phyloP scores from a whole-genome alignment of 176 grass and related monocot species.

The Carex littledalei region DNA sequence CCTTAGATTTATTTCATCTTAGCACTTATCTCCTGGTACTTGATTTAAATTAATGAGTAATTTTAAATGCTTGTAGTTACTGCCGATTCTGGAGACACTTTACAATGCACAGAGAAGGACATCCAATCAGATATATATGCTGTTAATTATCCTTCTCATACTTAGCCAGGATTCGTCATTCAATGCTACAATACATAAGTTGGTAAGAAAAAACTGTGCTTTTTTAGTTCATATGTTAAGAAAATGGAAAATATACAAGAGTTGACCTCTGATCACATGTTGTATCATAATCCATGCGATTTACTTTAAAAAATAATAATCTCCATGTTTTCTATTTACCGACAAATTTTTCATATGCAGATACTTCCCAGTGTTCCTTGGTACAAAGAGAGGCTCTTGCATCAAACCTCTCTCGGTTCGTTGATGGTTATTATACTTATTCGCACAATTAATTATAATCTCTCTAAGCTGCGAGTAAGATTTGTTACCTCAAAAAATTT shows the following conservation, averaged over 20 bases:
- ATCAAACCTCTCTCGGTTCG: constrained; percentile 86
- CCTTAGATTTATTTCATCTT: constrained; percentile 6
- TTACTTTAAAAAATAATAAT: background rate
- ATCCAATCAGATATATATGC: constrained; percentile 98
- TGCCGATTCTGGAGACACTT: constrained; percentile 94
- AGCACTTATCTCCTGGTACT: background rate
- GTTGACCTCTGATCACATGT: background rate
- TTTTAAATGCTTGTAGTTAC: constrained; percentile 41
- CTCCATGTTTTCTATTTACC: background rate
- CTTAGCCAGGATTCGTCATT: constrained; percentile 99
- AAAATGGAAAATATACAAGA: background rate
- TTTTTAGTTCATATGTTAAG: constrained; percentile 16
- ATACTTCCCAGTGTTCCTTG: constrained; percentile 84
- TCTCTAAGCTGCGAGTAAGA: constrained; percentile 90
- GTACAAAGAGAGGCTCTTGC: constrained; percentile 95
- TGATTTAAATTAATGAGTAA: constrained; percentile 13
- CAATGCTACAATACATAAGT: constrained; percentile 92
- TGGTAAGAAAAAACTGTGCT: constrained; percentile 44
- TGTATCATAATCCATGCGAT: background rate
- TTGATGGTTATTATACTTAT: constrained; percentile 97
- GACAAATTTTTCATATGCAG: constrained; percentile 33
- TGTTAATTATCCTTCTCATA: constrained; percentile 95
- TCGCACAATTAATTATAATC: constrained; percentile 95
- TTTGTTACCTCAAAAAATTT: constrained; percentile 8
- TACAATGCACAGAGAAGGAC: constrained; percentile 97